Percentiles rank a stretch among this genome's conserved stretches.
These are phyloP conservation scores for Nyssa sinensis DNA, from an alignment of 148 eudicot genomes.

Conservation along the genomic window DNA sequence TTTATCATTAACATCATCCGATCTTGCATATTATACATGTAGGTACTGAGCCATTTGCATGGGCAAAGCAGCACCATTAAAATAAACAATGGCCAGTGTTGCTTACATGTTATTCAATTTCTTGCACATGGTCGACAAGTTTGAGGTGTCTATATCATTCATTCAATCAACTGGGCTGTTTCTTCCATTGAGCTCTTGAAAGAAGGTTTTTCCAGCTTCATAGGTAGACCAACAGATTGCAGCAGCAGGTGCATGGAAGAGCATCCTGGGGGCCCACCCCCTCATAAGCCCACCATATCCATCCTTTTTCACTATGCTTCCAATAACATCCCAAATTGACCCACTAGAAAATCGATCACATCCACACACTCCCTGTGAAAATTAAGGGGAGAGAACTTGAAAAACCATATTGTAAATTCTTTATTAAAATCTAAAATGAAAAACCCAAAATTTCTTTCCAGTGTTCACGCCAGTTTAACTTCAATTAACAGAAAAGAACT, in stretches of 20 bases:
- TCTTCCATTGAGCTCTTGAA: slow-evolving; percentile 32
- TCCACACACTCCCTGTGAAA: slow-evolving; percentile 58
- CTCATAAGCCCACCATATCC: slow-evolving; percentile 51
- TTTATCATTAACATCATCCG: background rate
- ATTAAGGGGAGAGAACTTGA: too few species aligned
- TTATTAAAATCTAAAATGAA: background rate
- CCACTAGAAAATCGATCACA: slow-evolving; percentile 47
- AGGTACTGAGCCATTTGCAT: background rate
- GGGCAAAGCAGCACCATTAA: background rate
- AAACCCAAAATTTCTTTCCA: background rate
- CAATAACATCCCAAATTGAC: slow-evolving; percentile 37
- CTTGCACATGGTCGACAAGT: background rate
- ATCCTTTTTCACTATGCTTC: slow-evolving; percentile 35
- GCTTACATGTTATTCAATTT: slow-evolving; percentile 6
- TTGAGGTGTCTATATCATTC: background rate
- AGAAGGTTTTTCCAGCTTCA: slow-evolving; percentile 49
- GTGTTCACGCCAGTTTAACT: too few species aligned
- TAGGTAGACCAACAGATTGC: slow-evolving; percentile 61
- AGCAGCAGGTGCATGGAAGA: slow-evolving; percentile 61
- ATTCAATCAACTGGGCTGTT: slow-evolving; percentile 29
- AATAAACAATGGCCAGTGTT: slow-evolving; percentile 5
- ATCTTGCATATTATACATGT: background rate
- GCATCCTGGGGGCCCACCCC: slow-evolving; percentile 54
- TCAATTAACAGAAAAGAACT: too few species aligned
- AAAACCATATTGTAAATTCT: too few species aligned